Evolutionary conservation across 2,329 filamentous ascomycete species (phyloP), one percentile per base, ranked within the genome.

Genomic region (Pestalotiopsis sp.): DNA sequence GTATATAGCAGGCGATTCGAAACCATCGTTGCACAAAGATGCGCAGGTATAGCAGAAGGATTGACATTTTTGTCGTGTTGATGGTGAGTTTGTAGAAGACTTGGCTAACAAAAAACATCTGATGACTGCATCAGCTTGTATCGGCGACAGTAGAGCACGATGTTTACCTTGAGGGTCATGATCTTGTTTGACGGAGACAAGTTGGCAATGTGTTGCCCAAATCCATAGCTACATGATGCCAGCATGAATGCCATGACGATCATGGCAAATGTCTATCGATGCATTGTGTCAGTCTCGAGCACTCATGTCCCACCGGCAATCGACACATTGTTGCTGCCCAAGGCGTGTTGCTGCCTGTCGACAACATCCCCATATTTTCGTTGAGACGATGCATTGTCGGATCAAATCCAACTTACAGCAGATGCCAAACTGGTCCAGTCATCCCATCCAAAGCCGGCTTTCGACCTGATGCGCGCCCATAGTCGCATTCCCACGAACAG

Each of bases 21-120:
- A 88, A 87, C 75, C 79, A 82, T 60, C 70, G 78, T 61, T 84
- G 79, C 25, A 84, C 78, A 68, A 88, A 89, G 61, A 88, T 86
- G 31, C 85, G 84, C 25, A 86, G 83, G 72, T 88, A 89, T 20
- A 89, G 80, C 3, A 86, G 76, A 6, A 87, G 75, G 65, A 87
- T 85, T 2, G 86, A 87, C 1, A 82, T 76, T 71, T 89, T 88
- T 2, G 84, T 86, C 40, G 86, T 76, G 73, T 85, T 86, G 69
- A 88, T 84, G 57, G 83, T 84, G 70, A 86, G 75, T 72, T 88
- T 88, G 77, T 88, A 88, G 69, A 85, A 83, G 65, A 85, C 82
- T 71, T 88, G 85, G 2, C 84, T 81, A 31, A 85, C 74, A 70
- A 83, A 87, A 74, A 87, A 88, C 23, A 83, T 74, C 85, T 87